phyloP scores from a whole-genome alignment of 352 stramenopile species.

The Globisporangium viniferum region DNA sequence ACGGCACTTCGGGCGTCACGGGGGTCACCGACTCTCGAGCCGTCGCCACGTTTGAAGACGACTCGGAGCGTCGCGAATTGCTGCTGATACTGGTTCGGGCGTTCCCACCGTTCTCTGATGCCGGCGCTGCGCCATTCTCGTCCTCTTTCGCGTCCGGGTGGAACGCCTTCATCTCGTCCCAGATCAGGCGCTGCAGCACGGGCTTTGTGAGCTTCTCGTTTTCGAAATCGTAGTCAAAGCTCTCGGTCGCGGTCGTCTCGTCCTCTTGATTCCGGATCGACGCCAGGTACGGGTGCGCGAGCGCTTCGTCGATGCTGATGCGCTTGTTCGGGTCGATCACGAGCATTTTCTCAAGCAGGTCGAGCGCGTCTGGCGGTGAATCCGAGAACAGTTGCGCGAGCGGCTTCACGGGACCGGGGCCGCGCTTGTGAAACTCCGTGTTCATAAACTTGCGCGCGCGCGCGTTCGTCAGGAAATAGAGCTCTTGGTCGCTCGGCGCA shows the following conservation, averaged over 20 bases:
- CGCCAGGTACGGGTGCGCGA: slow-evolving; percentile 86
- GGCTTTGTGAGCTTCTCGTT: slow-evolving; percentile 84
- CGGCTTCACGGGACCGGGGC: slow-evolving; percentile 57
- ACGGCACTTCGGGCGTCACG: slow-evolving; percentile 30
- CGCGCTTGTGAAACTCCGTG: slow-evolving; percentile 72
- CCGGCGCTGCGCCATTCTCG: slow-evolving; percentile 3
- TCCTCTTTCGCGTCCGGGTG: slow-evolving; percentile 57
- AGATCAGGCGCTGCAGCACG: slow-evolving; percentile 81
- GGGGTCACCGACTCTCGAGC: slow-evolving; percentile 29
- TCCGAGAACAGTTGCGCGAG: slow-evolving; percentile 75
- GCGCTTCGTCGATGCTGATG: slow-evolving; percentile 89
- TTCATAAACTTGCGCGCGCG: slow-evolving; percentile 84
- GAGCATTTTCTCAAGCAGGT: slow-evolving; percentile 91
- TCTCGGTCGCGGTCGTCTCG: slow-evolving; percentile 72
- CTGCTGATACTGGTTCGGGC: slow-evolving; percentile 4
- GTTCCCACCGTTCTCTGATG: not conserved
- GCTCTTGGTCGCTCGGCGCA: slow-evolving; percentile 90
- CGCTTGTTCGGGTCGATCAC: slow-evolving; percentile 91
- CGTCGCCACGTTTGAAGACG: slow-evolving; percentile 13
- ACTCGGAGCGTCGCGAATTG: slow-evolving; percentile 20
- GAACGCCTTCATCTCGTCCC: slow-evolving; percentile 81
- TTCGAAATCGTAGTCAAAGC: slow-evolving; percentile 87
- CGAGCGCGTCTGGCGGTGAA: slow-evolving; percentile 57
- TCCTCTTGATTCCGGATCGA: slow-evolving; percentile 88
- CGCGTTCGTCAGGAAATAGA: slow-evolving; percentile 97